phyloP scores from a whole-genome alignment of 306 rosid genomes.

The Cicer arietinum region DNA sequence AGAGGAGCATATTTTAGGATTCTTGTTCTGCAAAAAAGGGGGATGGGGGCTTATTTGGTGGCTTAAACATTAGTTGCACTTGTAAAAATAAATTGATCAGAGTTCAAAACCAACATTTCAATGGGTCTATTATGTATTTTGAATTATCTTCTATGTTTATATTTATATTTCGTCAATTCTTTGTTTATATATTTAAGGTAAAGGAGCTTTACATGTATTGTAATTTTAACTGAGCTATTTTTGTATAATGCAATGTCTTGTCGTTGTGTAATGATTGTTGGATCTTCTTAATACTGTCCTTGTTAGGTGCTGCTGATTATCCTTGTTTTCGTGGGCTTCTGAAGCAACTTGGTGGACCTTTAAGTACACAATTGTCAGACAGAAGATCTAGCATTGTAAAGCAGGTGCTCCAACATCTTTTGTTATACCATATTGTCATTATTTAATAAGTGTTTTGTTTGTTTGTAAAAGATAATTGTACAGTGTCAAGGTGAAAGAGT shows the following conservation, averaged over 20 bases:
- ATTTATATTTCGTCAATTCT: slow-evolving; percentile 11
- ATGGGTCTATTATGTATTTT: slow-evolving; percentile 22
- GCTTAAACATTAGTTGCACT: slow-evolving; percentile 26
- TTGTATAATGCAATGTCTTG: background rate
- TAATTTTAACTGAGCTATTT: slow-evolving; percentile 25
- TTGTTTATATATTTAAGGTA: slow-evolving; percentile 17
- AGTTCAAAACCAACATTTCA: slow-evolving; percentile 3
- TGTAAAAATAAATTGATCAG: slow-evolving; percentile 26
- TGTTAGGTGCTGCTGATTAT: slow-evolving; percentile 90
- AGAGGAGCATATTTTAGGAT: slow-evolving; percentile 28
- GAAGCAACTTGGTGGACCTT: slow-evolving; percentile 95
- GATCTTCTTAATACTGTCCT: slow-evolving; percentile 36
- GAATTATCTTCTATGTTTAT: slow-evolving; percentile 27
- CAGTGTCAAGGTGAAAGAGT: slow-evolving; percentile 21
- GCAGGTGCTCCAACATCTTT: slow-evolving; percentile 64
- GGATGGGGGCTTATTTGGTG: background rate
- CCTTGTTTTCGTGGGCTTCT: slow-evolving; percentile 87
- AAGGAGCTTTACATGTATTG: slow-evolving; percentile 24
- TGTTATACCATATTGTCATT: slow-evolving; percentile 33
- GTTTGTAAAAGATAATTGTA: slow-evolving; percentile 3
- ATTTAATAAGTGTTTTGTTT: slow-evolving; percentile 9
- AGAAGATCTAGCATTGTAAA: slow-evolving; percentile 97
- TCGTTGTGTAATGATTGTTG: slow-evolving; percentile 9
- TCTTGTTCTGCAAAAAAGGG: slow-evolving; percentile 10
- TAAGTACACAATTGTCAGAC: slow-evolving; percentile 92